Evolutionary conservation across 345 rosid genomes (phyloP), one percentile per base, ranked within the genome.

Genomic region (Nephelium lappaceum): DNA sequence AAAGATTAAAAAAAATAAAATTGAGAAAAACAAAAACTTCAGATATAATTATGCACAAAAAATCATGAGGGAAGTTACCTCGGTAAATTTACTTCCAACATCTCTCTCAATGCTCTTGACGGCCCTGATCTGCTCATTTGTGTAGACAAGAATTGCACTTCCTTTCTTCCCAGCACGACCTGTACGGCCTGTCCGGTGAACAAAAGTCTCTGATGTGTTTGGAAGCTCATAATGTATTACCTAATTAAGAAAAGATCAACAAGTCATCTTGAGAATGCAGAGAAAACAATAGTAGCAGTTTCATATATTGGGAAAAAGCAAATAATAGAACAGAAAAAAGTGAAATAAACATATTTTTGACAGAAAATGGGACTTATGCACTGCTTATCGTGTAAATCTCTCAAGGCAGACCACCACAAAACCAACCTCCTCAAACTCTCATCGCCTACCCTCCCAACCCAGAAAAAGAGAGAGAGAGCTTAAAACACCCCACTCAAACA

Each of bases 161-260:
- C 99, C 99, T 84, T 92, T 94, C 92, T 95, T 97, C 38, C 99
- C 98, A 70, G 99, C 99, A 78, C 99, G 98, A n/a, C 98, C 98
- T 67, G 99, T 97, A 79, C 98, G 86, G 27, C 99, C 99, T 69
- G 99, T 92, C 55, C 99, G 94, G 77, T 97, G 99, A 81, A 97
- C 98, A 83, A 97, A 97, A 25, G 92, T 93, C 89, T 97, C 99
- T 19, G 98, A 84, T 23, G 78, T 63, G 86, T 91, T 97, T 8
- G 99, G 98, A 83, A 97, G 90, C 88, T 93, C 98, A 74, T 91
- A 97, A 83, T 97, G 99, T 86, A 94, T 83, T 6, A 97, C 38
- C 99, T 97, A 58, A 41, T 51, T 47, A 76, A 47, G 11, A 76
- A 76, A 42, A 63, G 19, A 62, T 75, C 51, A 72, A 64, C 68